Percentiles rank a stretch among this genome's conserved stretches.
Conservation (phyloP, 2,329 filamentous ascomycete genomes). For the Westerdykella aurantiaca region DNA sequence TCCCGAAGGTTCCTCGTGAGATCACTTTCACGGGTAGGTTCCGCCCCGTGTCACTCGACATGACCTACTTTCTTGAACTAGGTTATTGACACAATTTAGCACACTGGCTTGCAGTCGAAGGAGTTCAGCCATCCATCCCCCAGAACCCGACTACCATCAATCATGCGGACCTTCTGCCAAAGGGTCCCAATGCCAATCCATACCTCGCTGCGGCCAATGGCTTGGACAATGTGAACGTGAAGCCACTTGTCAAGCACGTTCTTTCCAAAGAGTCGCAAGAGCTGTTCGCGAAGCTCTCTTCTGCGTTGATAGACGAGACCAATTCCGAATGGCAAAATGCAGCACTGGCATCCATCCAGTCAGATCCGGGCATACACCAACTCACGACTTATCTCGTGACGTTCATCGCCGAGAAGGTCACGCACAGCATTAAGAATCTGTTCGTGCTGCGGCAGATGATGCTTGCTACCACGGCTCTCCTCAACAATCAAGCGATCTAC, state of each 20-base stretch:
- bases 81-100: conserved; percentile 46
- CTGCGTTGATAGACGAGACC: conserved; percentile 79
- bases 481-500: conserved; percentile 77
- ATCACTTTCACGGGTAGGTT: conserved; percentile 77
- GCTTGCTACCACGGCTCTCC: conserved; percentile 77
- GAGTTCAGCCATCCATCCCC: conserved; percentile 91
- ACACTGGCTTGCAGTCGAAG: conserved; percentile 96
- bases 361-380: conserved; percentile 90
- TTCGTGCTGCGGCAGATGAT: conserved; percentile 90
- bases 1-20: conserved; percentile 91
- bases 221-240: conserved; percentile 75
- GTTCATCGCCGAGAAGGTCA: conserved; percentile 93
- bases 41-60: background rate
- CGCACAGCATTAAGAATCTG: conserved; percentile 82
- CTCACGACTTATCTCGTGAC: conserved; percentile 94
- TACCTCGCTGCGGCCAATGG: conserved; percentile 78
- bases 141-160: conserved; percentile 90
- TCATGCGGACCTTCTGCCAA: conserved; percentile 79
- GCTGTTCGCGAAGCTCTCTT: conserved; percentile 93
- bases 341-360: conserved; percentile 75
- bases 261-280: conserved; percentile 92
- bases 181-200: conserved; percentile 81
- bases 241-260: conserved; percentile 90
- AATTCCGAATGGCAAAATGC: conserved; percentile 83
- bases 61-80: conserved; percentile 6